Base-by-base conservation (phyloP, 2,329 filamentous ascomycete genomes). In the Fusarium continuum region DNA sequence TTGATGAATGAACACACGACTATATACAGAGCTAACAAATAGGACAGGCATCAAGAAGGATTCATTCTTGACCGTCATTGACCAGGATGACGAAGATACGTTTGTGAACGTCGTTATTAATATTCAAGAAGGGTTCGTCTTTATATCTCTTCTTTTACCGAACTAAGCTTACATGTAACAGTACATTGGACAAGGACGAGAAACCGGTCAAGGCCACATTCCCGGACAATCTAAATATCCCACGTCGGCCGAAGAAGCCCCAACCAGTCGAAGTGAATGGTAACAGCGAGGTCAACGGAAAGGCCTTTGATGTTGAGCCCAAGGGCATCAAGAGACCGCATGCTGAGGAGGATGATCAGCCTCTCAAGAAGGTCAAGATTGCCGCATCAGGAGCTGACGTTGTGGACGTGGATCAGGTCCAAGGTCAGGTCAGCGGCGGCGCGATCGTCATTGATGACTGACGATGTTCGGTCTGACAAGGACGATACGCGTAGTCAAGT, bases 61-160 rank as follows among this genome's bases (percentile, higher is more conserved):
- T 64, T 88, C 84, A 47, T 94, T 96, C 74, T 77, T 98, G 63
- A 96, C 91, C 0, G 80, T 98, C 47, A 88, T 90, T n/a, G 95
- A 96, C 53, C 90, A 92, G 40, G 90, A 93, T 48, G 89, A 92
- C 35, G 83, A 89, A 1, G 82, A 86, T 41, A 84, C 90, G 0
- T 88, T 91, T 58, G 89, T 97, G 51, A 94, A 97, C 64, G 83
- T 98, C 3, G 84, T 94, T 46, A 80, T 97, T 13, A 84, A 86
- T 63, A 82, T 92, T 48, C 83, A 88, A 67, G 83, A 88, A 74
- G 79, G 83, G 85, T 89, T 80, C 49, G 84, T 77, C 8, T 38
- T 41, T 43, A 13, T 47, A 13, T 47, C 22, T 28, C 14, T 13
- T 10, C 38, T 26, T 26, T 38, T 13, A 26, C 31, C 9, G 10